These are phyloP conservation scores for Arthroderma sp. DNA, from an alignment of 2,329 filamentous ascomycete species.

Conservation along the genomic window DNA sequence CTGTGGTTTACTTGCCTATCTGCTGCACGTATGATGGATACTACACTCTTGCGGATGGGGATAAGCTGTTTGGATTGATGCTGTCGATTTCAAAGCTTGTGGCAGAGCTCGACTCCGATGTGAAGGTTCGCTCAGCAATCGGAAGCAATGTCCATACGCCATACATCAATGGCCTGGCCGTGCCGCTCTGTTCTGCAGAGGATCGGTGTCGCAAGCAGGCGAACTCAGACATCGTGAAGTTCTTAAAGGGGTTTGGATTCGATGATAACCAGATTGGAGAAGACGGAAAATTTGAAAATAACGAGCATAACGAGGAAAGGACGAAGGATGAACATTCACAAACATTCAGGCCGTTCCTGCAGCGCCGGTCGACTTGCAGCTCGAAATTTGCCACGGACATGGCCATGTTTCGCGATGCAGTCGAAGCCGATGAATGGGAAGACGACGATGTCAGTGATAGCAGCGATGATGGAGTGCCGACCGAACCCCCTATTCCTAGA, in stretches of 20 bases:
- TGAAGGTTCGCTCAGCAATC: constrained; percentile 11
- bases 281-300: background rate
- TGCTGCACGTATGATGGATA: constrained; percentile 13
- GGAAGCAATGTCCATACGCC: constrained; percentile 7
- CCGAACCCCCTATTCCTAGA: background rate
- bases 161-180: constrained; percentile 13
- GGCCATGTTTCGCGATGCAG: constrained; percentile 2
- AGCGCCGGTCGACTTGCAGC: background rate
- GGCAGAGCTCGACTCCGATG: constrained; percentile 8
- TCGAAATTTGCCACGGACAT: constrained; percentile 6
- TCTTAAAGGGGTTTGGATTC: constrained; percentile 2
- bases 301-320: background rate
- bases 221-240: background rate
- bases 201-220: constrained; percentile 7
- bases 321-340: background rate
- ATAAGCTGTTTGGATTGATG: constrained; percentile 12
- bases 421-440: constrained; percentile 7
- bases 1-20: constrained; percentile 11
- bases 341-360: background rate
- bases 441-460: constrained; percentile 5
- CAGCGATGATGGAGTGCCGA: background rate
- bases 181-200: constrained; percentile 12
- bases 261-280: background rate
- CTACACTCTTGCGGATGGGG: constrained; percentile 10
- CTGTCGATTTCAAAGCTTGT: constrained; percentile 11